Percentiles rank a stretch among this genome's conserved stretches.
Evolutionary conservation across 2,329 filamentous ascomycete genomes (phyloP).

Genomic region (Hypoxylon sp.): DNA sequence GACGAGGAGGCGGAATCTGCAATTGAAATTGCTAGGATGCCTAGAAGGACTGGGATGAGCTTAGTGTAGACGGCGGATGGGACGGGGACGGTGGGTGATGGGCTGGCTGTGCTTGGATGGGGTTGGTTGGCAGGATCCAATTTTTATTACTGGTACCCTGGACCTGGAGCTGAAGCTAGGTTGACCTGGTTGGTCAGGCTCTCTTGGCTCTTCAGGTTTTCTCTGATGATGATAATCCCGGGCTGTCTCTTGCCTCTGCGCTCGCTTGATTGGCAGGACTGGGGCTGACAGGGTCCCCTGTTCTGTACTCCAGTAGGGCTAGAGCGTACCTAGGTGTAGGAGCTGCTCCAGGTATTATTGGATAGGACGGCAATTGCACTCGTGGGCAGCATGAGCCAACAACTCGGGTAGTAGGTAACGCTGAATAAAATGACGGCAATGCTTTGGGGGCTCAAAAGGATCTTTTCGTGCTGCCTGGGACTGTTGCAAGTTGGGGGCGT

Average conservation of each 20-base stretch:
- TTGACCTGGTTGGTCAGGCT: conserved; percentile 22
- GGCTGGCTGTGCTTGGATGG: conserved; percentile 6
- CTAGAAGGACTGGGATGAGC: conserved; percentile 38
- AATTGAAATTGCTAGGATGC: conserved; percentile 39
- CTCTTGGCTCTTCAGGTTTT: conserved; percentile 9
- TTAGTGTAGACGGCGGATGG: conserved; percentile 32
- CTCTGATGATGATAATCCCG: conserved; percentile 26
- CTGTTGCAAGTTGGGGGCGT: conserved; percentile 33
- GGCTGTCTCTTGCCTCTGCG: conserved; percentile 9
- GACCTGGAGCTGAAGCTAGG: conserved; percentile 36
- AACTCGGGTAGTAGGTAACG: conserved; percentile 9
- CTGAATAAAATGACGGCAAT: background rate
- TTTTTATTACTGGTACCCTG: conserved; percentile 41
- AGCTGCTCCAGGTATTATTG: background rate
- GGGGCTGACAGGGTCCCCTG: conserved; percentile 13
- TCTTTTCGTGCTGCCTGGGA: background rate
- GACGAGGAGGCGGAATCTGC: conserved; percentile 32
- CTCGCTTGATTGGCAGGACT: conserved; percentile 20
- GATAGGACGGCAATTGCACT: conserved; percentile 4
- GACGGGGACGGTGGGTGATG: conserved; percentile 23
- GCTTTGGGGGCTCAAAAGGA: conserved; percentile 20
- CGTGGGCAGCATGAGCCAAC: conserved; percentile 16
- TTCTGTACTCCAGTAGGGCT: conserved; percentile 15
- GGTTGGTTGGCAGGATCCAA: conserved; percentile 41
- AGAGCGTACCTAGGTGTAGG: too few relatives aligned